Conservation (phyloP, 2,329 filamentous ascomycete genomes). For the Pseudocercospora ulei region DNA sequence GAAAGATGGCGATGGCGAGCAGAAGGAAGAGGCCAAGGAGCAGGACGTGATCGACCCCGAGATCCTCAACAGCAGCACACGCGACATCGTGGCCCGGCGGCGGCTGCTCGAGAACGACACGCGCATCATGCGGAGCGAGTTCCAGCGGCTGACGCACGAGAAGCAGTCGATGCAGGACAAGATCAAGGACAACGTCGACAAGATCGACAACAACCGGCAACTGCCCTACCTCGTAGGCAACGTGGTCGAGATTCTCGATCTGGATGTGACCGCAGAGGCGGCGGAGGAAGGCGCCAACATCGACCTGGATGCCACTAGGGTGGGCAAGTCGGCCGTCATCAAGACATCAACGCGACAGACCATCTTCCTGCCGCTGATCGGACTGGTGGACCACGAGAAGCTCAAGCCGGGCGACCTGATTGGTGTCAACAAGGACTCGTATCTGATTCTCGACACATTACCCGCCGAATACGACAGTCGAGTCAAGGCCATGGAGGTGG, state of each 20-base stretch:
- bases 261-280: slow-evolving; percentile 91
- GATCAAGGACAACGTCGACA: slow-evolving; percentile 97
- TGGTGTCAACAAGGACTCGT: slow-evolving; percentile 98
- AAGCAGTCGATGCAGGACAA: slow-evolving; percentile 94
- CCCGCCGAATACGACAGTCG: slow-evolving; percentile 97
- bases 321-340: slow-evolving; percentile 97
- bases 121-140: slow-evolving; percentile 97
- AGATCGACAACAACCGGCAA: slow-evolving; percentile 93
- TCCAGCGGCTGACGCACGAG: slow-evolving; percentile 85
- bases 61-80: slow-evolving; percentile 83
- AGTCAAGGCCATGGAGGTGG: slow-evolving; percentile 99
- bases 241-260: slow-evolving; percentile 90
- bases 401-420: slow-evolving; percentile 94
- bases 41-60: slow-evolving; percentile 85
- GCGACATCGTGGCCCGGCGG: slow-evolving; percentile 85
- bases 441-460: slow-evolving; percentile 89
- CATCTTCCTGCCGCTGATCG: slow-evolving; percentile 95
- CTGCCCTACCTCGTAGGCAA: slow-evolving; percentile 97
- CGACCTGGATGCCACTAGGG: slow-evolving; percentile 88
- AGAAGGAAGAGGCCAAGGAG: slow-evolving; percentile 54
- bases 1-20: slow-evolving; percentile 62
- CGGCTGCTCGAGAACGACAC: slow-evolving; percentile 94
- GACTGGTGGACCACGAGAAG: slow-evolving; percentile 87
- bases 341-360: slow-evolving; percentile 98
- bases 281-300: slow-evolving; percentile 98